These are phyloP conservation scores for Tephrocybe sp. DNA, from an alignment of 768 basidiomycete species.

Conservation along the genomic window DNA sequence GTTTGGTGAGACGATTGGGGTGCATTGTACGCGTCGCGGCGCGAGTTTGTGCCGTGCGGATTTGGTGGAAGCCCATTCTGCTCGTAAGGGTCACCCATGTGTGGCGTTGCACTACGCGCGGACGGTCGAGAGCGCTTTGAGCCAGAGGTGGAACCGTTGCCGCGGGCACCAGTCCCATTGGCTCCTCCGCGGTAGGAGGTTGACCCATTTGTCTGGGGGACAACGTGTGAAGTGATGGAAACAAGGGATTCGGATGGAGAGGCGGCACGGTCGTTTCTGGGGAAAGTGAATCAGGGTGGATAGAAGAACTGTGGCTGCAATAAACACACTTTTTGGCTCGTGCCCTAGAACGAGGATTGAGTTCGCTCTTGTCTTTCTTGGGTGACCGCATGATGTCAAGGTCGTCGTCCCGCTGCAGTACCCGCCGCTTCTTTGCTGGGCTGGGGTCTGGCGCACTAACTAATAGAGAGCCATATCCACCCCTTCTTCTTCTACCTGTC, in stretches of 20 bases:
- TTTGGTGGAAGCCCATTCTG: slow-evolving; percentile 25
- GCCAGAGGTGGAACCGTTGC: slow-evolving; percentile 9
- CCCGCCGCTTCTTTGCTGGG: slow-evolving; percentile 67
- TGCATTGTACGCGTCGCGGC: slow-evolving; percentile 44
- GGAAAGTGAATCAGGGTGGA: slow-evolving; percentile 7
- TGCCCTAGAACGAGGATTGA: slow-evolving; percentile 46
- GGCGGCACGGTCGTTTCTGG: slow-evolving; percentile 60
- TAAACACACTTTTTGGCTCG: slow-evolving; percentile 61
- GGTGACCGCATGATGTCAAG: slow-evolving; percentile 59
- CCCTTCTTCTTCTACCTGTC: slow-evolving; percentile 62
- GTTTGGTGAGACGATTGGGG: slow-evolving; percentile 58
- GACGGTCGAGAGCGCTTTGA: slow-evolving; percentile 46
- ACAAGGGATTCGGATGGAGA: slow-evolving; percentile 76
- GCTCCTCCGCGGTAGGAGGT: slow-evolving; percentile 27
- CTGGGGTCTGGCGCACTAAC: slow-evolving; percentile 56
- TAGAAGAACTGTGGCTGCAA: slow-evolving; percentile 6
- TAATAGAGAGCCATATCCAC: slow-evolving; percentile 55
- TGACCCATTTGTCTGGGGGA: slow-evolving; percentile 34
- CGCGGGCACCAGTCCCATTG: slow-evolving; percentile 19
- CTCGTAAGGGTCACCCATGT: slow-evolving; percentile 35
- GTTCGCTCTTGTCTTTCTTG: slow-evolving; percentile 59
- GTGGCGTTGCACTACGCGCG: slow-evolving; percentile 38
- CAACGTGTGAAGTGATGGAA: slow-evolving; percentile 69
- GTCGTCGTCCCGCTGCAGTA: slow-evolving; percentile 59
- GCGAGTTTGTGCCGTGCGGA: slow-evolving; percentile 18